Base-by-base conservation (phyloP, 176 grass and related monocot genomes). In the Carex littledalei region DNA sequence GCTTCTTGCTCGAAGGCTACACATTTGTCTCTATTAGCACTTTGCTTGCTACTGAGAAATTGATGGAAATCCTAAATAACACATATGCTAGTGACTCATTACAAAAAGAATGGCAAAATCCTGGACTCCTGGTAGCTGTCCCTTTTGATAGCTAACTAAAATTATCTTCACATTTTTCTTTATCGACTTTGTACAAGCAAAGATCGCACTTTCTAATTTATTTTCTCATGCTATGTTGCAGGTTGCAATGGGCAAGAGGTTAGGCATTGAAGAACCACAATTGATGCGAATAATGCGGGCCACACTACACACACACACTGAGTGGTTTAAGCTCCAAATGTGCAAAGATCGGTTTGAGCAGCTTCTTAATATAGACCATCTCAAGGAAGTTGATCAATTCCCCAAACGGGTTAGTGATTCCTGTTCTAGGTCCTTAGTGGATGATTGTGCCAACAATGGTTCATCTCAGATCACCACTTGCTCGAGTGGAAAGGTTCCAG, bases 241-340 rank as follows among this genome's bases (percentile, higher is more conserved):
- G 96, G 87, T 94, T 84, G 96, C 93, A 39, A 94, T 99, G 90
- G 94, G 93, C 50, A 94, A 88, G 88, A 99, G 87, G 88, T 88
- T 99, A 87, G 96, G 91, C 67, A 95, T 99, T 87, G 90, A 99
- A 90, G 96, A 99, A 88, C 96, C 96, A 63, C 91, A 92, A 84
- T 74, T 99, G 81, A 95, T 99, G 96, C 93, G 91, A 88, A 94
- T 99, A 92, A 70, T 99, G 53, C 92, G 86, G 89, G 82, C 93
- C 79, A 91, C 91, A 85, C 71, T 99, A 63, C 93, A 92, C 80
- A 92, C 96, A 3, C 96, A 99, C 84, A 91, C 86, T 6, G 90
- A 95, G 80, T 99, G 96, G 96, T 99, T 95, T 88, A 99, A 95
- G 87, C 90, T 99, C 86, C 96, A 99, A 81, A 99, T 95, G 96